These are phyloP conservation scores for Haplosporangium sp. DNA, from an alignment of 371 early-diverging fungal species.

Conservation along the genomic window DNA sequence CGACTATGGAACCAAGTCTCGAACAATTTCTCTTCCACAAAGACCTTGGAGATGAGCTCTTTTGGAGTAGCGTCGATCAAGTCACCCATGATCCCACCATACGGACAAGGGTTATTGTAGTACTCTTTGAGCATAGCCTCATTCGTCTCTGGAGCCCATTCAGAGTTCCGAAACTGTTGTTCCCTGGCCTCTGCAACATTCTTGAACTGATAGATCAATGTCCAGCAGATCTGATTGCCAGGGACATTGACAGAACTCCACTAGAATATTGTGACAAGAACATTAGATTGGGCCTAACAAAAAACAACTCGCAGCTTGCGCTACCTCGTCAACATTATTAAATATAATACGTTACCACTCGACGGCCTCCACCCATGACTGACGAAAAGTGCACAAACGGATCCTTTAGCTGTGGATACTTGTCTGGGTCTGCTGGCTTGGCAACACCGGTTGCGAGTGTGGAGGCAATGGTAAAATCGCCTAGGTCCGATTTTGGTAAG, in stretches of 20 bases:
- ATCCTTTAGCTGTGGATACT: conserved; percentile 16
- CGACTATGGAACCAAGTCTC: conserved; percentile 19
- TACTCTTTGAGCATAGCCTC: conserved; percentile 6
- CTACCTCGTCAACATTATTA: neutral
- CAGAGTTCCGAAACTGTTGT: conserved; percentile 19
- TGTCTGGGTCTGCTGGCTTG: conserved; percentile 9
- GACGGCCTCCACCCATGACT: conserved; percentile 6
- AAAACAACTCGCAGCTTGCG: neutral
- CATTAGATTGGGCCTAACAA: too few relatives aligned
- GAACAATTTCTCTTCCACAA: conserved; percentile 25
- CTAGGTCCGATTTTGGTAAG: conserved; percentile 13
- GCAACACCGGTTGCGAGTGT: conserved; percentile 14
- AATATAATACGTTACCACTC: neutral
- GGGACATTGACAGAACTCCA: conserved; percentile 14
- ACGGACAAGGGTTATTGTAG: neutral
- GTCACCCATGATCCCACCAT: conserved; percentile 13
- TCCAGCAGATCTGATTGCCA: conserved; percentile 19
- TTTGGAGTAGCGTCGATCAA: conserved; percentile 16
- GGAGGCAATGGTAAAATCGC: neutral
- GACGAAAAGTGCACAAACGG: neutral
- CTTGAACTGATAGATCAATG: conserved; percentile 3
- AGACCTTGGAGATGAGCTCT: conserved; percentile 15
- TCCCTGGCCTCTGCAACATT: conserved; percentile 3
- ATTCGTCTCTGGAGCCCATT: conserved; percentile 26
- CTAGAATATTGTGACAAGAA: neutral